phyloP scores from a whole-genome alignment of 1,284 basidiomycete genomes.

The Ustilago sp. region DNA sequence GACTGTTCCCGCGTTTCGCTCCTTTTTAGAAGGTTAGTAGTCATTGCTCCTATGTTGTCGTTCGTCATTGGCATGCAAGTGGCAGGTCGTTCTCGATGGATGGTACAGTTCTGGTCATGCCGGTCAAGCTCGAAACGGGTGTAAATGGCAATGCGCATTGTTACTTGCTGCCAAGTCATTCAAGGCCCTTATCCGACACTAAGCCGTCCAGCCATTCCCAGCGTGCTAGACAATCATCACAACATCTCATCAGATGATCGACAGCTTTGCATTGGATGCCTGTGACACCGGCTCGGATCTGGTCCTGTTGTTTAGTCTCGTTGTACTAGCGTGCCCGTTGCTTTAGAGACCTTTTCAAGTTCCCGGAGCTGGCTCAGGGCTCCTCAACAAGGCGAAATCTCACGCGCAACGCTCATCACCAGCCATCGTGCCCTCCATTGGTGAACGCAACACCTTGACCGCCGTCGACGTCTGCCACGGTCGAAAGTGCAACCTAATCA shows the following conservation, averaged over 20 bases:
- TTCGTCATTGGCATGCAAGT: not conserved
- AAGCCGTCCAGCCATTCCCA: not conserved
- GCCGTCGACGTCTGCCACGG: not conserved
- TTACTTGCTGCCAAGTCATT: not conserved
- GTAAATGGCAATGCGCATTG: not conserved
- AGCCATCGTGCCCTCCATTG: not conserved
- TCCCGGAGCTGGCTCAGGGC: not conserved
- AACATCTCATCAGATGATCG: not conserved
- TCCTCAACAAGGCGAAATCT: not conserved
- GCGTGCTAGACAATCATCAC: not conserved
- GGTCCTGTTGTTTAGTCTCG: no score
- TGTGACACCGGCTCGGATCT: no score
- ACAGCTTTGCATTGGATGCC: not conserved
- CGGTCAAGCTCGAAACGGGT: not conserved
- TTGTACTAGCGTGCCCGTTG: no score
- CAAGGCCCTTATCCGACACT: not conserved
- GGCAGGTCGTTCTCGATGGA: not conserved
- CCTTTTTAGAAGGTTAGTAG: slow-evolving; percentile 50
- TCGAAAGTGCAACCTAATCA: not conserved
- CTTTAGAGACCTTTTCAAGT: not conserved
- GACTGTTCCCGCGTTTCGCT: slow-evolving; percentile 37
- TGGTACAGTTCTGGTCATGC: not conserved
- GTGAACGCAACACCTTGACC: not conserved
- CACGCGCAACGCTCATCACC: not conserved
- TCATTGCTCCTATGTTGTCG: not conserved